A percentile compares a stretch with the other conserved stretches of the same genome.
These are phyloP conservation scores for Flueggea neowawraea DNA, from an alignment of 441 rosid genomes.

Conservation along the genomic window DNA sequence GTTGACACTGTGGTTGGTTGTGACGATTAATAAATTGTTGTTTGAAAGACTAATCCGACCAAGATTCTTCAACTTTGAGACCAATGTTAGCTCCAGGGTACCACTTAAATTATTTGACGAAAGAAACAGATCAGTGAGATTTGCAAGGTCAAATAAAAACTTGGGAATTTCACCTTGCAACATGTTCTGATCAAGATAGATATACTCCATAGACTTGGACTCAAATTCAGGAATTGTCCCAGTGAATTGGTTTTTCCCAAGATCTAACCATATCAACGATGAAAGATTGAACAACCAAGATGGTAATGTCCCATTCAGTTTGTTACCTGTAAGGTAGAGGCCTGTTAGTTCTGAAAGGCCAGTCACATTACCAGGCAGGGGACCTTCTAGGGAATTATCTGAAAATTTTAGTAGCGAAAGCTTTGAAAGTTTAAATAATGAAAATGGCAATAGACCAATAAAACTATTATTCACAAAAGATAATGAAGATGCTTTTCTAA, in stretches of 20 bases:
- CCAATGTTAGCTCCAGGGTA: neutral
- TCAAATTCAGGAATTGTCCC: neutral
- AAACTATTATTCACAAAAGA: too few relatives aligned
- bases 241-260: neutral
- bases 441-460: too few relatives aligned
- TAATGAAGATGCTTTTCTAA: too few relatives aligned
- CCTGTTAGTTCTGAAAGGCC: constrained; percentile 3
- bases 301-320: neutral
- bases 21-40: neutral
- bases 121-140: neutral
- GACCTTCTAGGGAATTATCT: too few relatives aligned
- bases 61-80: neutral
- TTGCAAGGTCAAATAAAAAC: too few relatives aligned
- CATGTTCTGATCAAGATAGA: too few relatives aligned
- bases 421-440: too few relatives aligned
- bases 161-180: too few relatives aligned
- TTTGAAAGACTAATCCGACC: neutral
- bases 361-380: neutral
- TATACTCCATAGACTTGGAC: too few relatives aligned
- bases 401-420: too few relatives aligned
- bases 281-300: neutral
- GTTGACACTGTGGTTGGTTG: neutral
- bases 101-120: neutral
- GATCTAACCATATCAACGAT: neutral
- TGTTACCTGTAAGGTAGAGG: neutral